Conservation (phyloP, 108 stramenopile species). For the Craspedostauros australis region DNA sequence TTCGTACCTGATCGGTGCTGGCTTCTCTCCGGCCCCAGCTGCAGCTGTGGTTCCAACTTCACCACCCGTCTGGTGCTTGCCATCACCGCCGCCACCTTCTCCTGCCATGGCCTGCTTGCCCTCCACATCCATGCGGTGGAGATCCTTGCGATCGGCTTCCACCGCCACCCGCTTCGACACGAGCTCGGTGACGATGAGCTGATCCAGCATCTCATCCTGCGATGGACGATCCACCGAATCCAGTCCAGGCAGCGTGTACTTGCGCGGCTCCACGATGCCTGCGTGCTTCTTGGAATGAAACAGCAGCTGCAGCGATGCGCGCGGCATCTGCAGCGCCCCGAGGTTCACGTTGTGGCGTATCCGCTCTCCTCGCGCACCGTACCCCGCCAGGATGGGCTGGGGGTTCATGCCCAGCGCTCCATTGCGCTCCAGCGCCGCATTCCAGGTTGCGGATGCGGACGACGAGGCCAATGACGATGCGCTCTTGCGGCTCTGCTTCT, state of each 20-base stretch:
- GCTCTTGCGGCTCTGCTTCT: too few relatives aligned
- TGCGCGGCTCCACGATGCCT: neutral
- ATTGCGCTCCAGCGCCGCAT: conserved; percentile 17
- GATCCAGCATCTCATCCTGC: conserved; percentile 19
- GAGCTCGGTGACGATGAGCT: conserved; percentile 28
- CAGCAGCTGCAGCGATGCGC: conserved; percentile 45
- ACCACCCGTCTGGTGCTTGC: neutral
- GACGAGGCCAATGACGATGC: too few relatives aligned
- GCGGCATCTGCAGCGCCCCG: conserved; percentile 63
- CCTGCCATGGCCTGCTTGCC: neutral
- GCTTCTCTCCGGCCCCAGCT: conserved; percentile 1
- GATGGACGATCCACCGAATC: conserved; percentile 36
- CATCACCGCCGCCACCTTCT: neutral
- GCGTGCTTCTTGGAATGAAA: conserved; percentile 11
- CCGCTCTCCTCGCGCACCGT: conserved; percentile 45
- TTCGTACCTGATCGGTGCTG: neutral
- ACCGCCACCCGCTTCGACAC: conserved; percentile 6
- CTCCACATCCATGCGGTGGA: neutral
- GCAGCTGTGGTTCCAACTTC: neutral
- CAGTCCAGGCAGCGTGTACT: conserved; percentile 28
- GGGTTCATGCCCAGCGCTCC: conserved; percentile 43
- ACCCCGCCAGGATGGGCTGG: conserved; percentile 56
- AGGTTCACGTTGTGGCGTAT: conserved; percentile 57
- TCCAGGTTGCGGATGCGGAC: too few relatives aligned
- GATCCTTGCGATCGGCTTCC: too few relatives aligned